Base-by-base conservation (phyloP, 345 rosid species). In the Sonneratia caseolaris region DNA sequence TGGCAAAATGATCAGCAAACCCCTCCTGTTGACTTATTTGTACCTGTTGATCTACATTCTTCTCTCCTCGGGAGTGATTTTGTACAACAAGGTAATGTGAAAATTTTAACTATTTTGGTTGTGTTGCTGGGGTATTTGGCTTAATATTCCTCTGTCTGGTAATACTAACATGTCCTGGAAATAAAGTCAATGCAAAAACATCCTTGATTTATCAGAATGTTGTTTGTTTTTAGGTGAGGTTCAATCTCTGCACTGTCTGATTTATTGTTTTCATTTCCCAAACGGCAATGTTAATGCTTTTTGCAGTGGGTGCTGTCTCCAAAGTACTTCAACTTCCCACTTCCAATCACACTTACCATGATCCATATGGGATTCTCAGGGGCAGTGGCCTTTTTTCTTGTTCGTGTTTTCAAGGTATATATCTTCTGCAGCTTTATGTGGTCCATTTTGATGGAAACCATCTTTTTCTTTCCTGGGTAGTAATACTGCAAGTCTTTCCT, bases 271-370 rank as follows among this genome's bases (percentile, higher is more conserved):
- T n/a, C 12, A 5, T 62, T 3, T 35, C 18, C 27, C 6, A 27
- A 53, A 53, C 7, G 6, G 59, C 16, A 5, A 53, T 35, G 7
- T 32, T 13, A 62, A 62, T 62, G 32, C 19, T 80, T 18, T 19
- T 83, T 86, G 91, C 96, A 95, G 98, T 96, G 99, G 99, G 95
- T 96, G 61, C 90, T 96, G 70, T 92, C 99, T 56, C 97, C 97
- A 15, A 96, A 87, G 72, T 89, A 92, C 84, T 92, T 92, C 85
- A 86, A 91, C 76, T 96, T 92, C 75, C 97, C 98, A 35, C 82
- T 88, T 49, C 98, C 97, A 53, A 95, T 95, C 70, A 87, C 97
- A 36, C 91, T 95, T 71, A 95, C 97, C 49, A 95, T 95, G 99
- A 90, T 95, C 76, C 99, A 95, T 79, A 95, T 95, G 99, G 97